Percentiles rank a stretch among this genome's conserved stretches.
Conservation (phyloP, 495 filamentous ascomycete genomes). For the Pyronema omphalodes region DNA sequence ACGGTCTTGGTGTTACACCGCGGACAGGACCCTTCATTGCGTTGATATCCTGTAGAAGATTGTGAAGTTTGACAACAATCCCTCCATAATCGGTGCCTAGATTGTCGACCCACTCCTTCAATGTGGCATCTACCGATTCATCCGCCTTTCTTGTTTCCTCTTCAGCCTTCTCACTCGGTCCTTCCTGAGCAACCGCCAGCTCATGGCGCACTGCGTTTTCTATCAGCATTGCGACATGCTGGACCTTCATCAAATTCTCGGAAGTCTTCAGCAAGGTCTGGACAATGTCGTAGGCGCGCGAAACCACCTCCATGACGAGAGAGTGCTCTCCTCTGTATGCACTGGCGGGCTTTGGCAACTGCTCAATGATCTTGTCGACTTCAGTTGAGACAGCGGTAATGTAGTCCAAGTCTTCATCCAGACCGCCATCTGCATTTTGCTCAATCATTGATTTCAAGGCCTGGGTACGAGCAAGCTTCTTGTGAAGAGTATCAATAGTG, state of each 20-base stretch:
- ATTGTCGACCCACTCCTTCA: constrained; percentile 18
- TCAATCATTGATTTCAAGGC: constrained; percentile 21
- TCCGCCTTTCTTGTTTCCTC: constrained; percentile 15
- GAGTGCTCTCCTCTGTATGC: neutral
- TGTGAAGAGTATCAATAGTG: constrained; percentile 6
- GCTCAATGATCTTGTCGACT: constrained; percentile 8
- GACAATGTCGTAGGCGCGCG: constrained; percentile 13
- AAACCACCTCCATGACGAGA: constrained; percentile 12
- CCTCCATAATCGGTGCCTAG: constrained; percentile 16
- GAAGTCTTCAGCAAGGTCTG: constrained; percentile 10
- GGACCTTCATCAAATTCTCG: constrained; percentile 21
- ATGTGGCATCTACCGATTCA: constrained; percentile 19
- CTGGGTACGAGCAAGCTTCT: constrained; percentile 15
- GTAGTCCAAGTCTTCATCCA: constrained; percentile 21
- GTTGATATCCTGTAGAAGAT: constrained; percentile 9
- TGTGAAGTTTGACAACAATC: constrained; percentile 7
- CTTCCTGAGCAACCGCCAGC: constrained; percentile 20
- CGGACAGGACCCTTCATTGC: neutral
- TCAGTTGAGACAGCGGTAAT: constrained; percentile 20
- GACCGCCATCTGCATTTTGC: constrained; percentile 21
- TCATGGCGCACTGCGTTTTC: constrained; percentile 13
- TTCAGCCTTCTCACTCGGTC: constrained; percentile 8
- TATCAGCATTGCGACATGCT: constrained; percentile 17
- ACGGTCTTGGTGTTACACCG: neutral
- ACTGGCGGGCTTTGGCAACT: constrained; percentile 7